Conservation (phyloP, 202 grass and related monocot genomes). For the Schoenoplectus tabernaemontani region DNA sequence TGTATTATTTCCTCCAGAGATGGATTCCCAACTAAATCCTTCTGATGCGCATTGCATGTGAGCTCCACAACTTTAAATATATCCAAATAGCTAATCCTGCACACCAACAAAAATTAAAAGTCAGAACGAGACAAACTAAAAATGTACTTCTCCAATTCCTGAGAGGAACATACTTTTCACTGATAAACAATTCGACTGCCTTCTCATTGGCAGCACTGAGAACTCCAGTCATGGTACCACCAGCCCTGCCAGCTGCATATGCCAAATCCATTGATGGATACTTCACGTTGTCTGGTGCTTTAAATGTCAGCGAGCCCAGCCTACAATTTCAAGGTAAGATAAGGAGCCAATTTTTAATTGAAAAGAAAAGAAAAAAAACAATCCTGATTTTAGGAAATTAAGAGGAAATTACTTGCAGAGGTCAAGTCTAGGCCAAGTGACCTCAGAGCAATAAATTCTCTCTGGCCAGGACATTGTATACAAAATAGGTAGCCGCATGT, state of each 20-base stretch:
- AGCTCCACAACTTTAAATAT: slow-evolving; percentile 95
- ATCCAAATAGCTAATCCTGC: slow-evolving; percentile 86
- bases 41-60: slow-evolving; percentile 58
- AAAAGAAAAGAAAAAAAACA: too few species aligned
- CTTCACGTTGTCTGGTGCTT: slow-evolving; percentile 82
- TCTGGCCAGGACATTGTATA: slow-evolving; percentile 98
- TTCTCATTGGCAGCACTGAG: slow-evolving; percentile 98
- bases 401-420: slow-evolving; percentile 70
- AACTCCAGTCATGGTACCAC: slow-evolving; percentile 97
- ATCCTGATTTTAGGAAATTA: slow-evolving; percentile 6
- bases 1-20: slow-evolving; percentile 90
- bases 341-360: not conserved
- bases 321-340: slow-evolving; percentile 33
- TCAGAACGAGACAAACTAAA: slow-evolving; percentile 17
- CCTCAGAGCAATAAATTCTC: slow-evolving; percentile 82
- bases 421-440: slow-evolving; percentile 91
- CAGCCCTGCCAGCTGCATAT: slow-evolving; percentile 84
- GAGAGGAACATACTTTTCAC: slow-evolving; percentile 60
- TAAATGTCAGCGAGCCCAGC: slow-evolving; percentile 77
- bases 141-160: not conserved
- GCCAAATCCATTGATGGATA: slow-evolving; percentile 90
- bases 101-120: slow-evolving; percentile 4
- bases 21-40: slow-evolving; percentile 53
- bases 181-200: slow-evolving; percentile 94
- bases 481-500: slow-evolving; percentile 91